Base-by-base conservation (phyloP, 208 protist species). In the Acanthamoeba healyi region DNA sequence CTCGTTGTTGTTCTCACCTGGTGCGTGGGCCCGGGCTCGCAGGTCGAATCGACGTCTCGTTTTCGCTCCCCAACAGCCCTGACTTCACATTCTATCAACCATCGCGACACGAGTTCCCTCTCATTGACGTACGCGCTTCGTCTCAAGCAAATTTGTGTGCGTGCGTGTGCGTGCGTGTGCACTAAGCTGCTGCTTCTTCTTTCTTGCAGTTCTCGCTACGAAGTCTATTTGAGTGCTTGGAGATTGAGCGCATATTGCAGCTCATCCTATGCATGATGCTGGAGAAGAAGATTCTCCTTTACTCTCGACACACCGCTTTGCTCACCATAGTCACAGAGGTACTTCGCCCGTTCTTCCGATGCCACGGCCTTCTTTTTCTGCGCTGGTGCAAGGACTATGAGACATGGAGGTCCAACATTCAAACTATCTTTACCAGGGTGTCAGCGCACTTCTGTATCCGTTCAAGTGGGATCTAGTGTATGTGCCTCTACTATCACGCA, bases 261-360 rank as follows among this genome's bases (percentile, higher is more conserved):
- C 77, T 86, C 77, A 58, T 86, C 46, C 38, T 58, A 12, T 86
- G 77, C 34, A 58, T 86, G 77, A 49, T 91, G 54, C 46, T 70
- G 32, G 84, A 91, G 26, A 63, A 70, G 54, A 91, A 91, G 58
- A 72, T 91, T 15, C 38, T 91, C 36, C 34, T 91, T 24, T 46
- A 91, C 58, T 91, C 84, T 46, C 84, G 84, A 0, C 46, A 91
- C 24, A 63, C 22, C 14, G 56, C 54, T 0, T 54, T 87, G 4
- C 79, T 87, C 79, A 46, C 79, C 17, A n/a, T 63, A 2, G 79
- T 87, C 24, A 61, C 79, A 9, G 79, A 87, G 49, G 79, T 77
- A 77, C 34, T 10, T 26, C 67, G 15, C 15, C 3, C 3, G 14
- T 56, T 17, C n/a, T n/a, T n/a, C n/a, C n/a, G n/a, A 19, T 17